These are phyloP conservation scores for Diatrype stigma DNA, from an alignment of 2,329 filamentous ascomycete genomes.

Conservation along the genomic window DNA sequence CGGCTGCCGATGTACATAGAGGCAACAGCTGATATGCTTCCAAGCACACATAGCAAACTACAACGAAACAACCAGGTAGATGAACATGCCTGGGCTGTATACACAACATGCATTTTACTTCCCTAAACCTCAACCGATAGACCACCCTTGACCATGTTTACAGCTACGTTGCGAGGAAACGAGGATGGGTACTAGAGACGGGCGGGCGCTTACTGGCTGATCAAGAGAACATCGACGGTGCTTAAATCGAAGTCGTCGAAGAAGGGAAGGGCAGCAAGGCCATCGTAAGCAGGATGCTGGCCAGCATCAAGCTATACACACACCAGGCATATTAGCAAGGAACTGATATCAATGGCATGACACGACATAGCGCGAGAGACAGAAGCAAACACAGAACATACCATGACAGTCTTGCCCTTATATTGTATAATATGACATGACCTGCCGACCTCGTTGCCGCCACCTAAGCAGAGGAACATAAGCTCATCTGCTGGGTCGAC, in stretches of 20 bases:
- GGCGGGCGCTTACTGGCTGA: constrained; percentile 85
- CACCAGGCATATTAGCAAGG: constrained; percentile 10
- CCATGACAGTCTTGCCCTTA: constrained; percentile 99
- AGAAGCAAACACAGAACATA: constrained; percentile 42
- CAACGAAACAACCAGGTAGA: constrained; percentile 1
- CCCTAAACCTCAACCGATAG: constrained; percentile 18
- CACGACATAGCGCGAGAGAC: constrained; percentile 1
- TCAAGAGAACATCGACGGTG: constrained; percentile 92
- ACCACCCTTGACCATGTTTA: constrained; percentile 17
- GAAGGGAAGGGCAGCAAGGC: constrained; percentile 87
- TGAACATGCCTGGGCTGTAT: constrained; percentile 2
- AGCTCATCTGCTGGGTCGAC: constrained; percentile 92
- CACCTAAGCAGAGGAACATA: constrained; percentile 88
- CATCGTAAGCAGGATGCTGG: constrained; percentile 94
- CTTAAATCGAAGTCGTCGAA: constrained; percentile 98
- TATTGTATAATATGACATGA: constrained; percentile 98
- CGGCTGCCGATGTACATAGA: constrained; percentile 28
- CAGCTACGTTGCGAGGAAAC: constrained; percentile 9
- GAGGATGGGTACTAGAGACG: not conserved
- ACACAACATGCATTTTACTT: constrained; percentile 3
- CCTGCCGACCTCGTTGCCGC: constrained; percentile 93
- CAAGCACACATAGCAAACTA: not conserved
- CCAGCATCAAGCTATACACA: constrained; percentile 79
- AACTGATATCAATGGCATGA: too few species aligned
- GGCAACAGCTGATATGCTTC: constrained; percentile 10